phyloP scores from a whole-genome alignment of 371 early-diverging fungal species.

The Smittium mucronatum region DNA sequence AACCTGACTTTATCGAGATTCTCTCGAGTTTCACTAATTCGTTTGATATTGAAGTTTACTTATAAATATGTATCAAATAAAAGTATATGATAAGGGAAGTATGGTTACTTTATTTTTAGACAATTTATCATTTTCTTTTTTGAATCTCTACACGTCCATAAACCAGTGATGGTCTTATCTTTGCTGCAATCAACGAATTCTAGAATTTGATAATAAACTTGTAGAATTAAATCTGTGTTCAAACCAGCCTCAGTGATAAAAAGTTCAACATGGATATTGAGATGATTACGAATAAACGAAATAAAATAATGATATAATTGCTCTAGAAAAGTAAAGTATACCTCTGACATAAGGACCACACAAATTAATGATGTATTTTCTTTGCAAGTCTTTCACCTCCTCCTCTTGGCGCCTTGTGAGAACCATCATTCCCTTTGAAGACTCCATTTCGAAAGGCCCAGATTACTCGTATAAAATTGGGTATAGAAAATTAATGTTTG shows the following conservation, averaged over 20 bases:
- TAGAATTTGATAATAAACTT: background rate
- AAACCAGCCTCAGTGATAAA: too few relatives aligned
- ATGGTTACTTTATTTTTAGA: background rate
- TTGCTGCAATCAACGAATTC: conserved; percentile 10
- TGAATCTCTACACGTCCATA: background rate
- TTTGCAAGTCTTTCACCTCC: background rate
- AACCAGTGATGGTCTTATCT: background rate
- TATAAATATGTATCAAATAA: too few relatives aligned
- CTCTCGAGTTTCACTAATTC: background rate
- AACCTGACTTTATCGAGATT: background rate
- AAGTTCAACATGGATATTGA: too few relatives aligned
- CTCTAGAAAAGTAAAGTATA: too few relatives aligned
- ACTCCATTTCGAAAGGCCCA: too few relatives aligned
- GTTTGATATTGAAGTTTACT: too few relatives aligned
- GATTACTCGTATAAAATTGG: too few relatives aligned
- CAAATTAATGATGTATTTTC: conserved; percentile 6
- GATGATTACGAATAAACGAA: too few relatives aligned
- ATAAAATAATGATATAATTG: too few relatives aligned
- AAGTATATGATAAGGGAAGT: background rate
- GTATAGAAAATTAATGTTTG: too few relatives aligned
- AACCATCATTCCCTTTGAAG: conserved; percentile 5
- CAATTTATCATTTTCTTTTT: conserved; percentile 4
- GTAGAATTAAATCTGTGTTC: too few relatives aligned
- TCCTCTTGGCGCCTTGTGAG: conserved; percentile 2
- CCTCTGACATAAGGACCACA: conserved; percentile 4